Base-by-base conservation (phyloP, 805 yeast species). In the Kazachstania africana region DNA sequence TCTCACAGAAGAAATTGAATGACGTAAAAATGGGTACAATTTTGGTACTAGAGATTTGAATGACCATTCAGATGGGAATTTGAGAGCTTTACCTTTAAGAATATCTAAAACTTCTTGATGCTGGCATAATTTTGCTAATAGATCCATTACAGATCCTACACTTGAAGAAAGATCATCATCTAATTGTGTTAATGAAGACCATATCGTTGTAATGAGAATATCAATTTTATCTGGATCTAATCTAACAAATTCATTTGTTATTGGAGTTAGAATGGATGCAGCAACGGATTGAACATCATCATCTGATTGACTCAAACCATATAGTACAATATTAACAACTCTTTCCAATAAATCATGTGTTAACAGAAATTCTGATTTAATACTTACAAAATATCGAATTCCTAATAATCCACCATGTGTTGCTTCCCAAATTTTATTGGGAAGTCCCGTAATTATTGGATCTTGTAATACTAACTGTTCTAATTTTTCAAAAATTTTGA, bases 371-470 rank as follows among this genome's bases (percentile, higher is more conserved):
- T 81, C 91, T 0, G 84, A 75, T 44, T 94, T 68, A 3, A 88
- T 84, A 37, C 94, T 78, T 8, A 88, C 98, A 44, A 91, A 77
- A 55, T 91, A 91, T 32, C 94, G 66, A 32, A 91, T 63, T 0
- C 97, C 98, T 9, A 91, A 68, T 77, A 91, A 75, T 29, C 97
- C 99, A 44, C 97, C 98, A 62, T 91, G 98, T 36, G 91, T 81
- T 3, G 95, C 97, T 52, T 93, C 96, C 98, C 98, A 91, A 34
- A 85, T 72, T 27, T 66, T 60, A 9, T 42, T 46, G 17, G 53
- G 51, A 16, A 63, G 54, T 1, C 62, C 72, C 15, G 70, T 45
- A 2, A 35, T 19, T 28, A 39, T 22, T 4, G 60, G 47, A 26
- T 67, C 64, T 52, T 88, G 96, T 29, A 78, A 55, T 1, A 87